phyloP scores from a whole-genome alignment of 164 flowering plant genomes.

The Magnolia kwangsiensis region DNA sequence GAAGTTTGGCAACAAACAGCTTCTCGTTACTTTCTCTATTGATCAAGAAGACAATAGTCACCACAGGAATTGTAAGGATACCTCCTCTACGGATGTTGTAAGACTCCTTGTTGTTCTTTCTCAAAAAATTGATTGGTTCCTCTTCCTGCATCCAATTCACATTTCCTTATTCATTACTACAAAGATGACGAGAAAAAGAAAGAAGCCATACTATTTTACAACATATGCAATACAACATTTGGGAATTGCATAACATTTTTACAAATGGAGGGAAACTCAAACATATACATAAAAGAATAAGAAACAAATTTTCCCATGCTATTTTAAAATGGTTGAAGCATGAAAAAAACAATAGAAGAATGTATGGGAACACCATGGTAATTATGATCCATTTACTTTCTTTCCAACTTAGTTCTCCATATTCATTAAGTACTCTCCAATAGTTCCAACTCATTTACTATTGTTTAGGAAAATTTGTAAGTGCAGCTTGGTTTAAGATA shows the following conservation, averaged over 20 bases:
- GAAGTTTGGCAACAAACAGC: slow-evolving; percentile 12
- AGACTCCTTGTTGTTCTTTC: slow-evolving; percentile 11
- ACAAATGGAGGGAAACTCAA: too few species aligned
- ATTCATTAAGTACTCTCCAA: slow-evolving; percentile 61
- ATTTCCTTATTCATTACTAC: too few species aligned
- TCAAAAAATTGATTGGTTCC: slow-evolving; percentile 10
- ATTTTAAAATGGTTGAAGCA: too few species aligned
- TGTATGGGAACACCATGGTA: neutral
- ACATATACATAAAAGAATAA: too few species aligned
- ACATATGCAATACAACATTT: neutral
- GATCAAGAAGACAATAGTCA: slow-evolving; percentile 9
- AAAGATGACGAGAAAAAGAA: neutral
- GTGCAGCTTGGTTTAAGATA: slow-evolving; percentile 69
- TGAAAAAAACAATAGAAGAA: neutral
- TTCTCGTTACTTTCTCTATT: slow-evolving; percentile 19
- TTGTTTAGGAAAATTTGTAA: slow-evolving; percentile 73
- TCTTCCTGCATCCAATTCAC: slow-evolving; percentile 6
- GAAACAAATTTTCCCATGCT: too few species aligned
- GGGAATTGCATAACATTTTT: too few species aligned
- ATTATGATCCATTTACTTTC: slow-evolving; percentile 43
- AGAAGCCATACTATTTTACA: neutral
- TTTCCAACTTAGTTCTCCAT: slow-evolving; percentile 86
- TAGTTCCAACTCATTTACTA: slow-evolving; percentile 60
- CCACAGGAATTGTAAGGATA: slow-evolving; percentile 15
- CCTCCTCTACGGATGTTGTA: slow-evolving; percentile 19